Base-by-base conservation (phyloP, 768 basidiomycete species). In the Rhodotorula sphaerocarpa region DNA sequence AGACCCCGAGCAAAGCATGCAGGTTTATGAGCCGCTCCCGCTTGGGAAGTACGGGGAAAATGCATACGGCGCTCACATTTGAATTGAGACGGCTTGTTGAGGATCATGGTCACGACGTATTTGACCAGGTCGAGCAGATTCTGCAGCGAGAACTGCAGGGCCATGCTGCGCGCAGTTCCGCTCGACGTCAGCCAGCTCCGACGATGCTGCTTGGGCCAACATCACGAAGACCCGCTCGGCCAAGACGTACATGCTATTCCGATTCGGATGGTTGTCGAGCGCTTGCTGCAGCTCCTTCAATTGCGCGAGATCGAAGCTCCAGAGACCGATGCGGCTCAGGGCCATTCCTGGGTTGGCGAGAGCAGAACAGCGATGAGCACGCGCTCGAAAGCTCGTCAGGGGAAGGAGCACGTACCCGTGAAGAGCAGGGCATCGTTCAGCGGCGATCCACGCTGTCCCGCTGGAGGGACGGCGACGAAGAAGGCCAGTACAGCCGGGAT, bases 291-390 rank as follows among this genome's bases (percentile, higher is more conserved):
- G 73, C 57, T 79, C 75, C 60, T 81, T 79, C 16, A 80, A 73
- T 57, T 82, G 81, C 50, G 75, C 74, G 12, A 82, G 75, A 67
- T 82, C 82, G 70, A 82, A 82, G 0, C 77, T 75, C 80, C 81
- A 82, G 0, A 82, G 75, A 0, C 80, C 80, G 36, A 80, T 76
- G 11, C 80, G 73, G 0, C 77, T 78, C 3, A 79, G 67, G 7
- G 79, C 79, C 76, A 82, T 79, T 20, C 50, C 50, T 34, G 28
- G n/a, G n/a, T n/a, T n/a, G n/a, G n/a, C n/a, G n/a, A 42, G 46
- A 41, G 30, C 7, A 5, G 3, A 28, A 7, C 28, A 12, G 5
- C 7, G 28, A 21, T 18, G n/a, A 55, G 43, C 36, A 48, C n/a
- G n/a, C n/a, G n/a, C n/a, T n/a, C 16, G 12, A 27, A 16, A 28